Base-by-base conservation (phyloP, 805 yeast genomes). In the Isabelozyma heimii region DNA sequence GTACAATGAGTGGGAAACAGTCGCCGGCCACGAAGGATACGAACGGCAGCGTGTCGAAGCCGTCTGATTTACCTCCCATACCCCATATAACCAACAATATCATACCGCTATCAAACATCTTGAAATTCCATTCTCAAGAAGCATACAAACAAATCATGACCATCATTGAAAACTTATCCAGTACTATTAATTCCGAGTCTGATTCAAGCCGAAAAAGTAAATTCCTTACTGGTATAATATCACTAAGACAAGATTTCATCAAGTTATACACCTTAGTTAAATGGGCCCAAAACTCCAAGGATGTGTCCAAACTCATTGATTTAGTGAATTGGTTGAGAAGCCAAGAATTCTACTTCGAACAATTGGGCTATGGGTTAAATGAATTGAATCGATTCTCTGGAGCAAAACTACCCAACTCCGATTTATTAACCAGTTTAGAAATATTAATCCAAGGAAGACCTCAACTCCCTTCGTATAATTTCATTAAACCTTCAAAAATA, bases 351-450 rank as follows among this genome's bases (percentile, higher is more conserved):
- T 79, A 77, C 62, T 91, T 77, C 58, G 86, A 73, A 20, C 67
- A 69, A 50, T 56, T 84, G 69, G 80, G 86, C 15, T 79, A 84
- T 69, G 84, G 87, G 10, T 71, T 91, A 38, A 87, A 84, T 52
- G 75, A 76, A n/a, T 71, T 87, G 20, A 88, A 84, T 53, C 80
- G 83, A 45, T 81, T 85, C n/a, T 80, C 90, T 0, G 88, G 91
- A 27, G 98, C 99, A 0, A 91, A 95, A 60, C 70, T 92, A 46
- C 96, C 97, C 5, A 89, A 90, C 64, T 94, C 97, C 0, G 99
- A 94, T 66, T 65, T 94, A 16, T 78, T 84, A 20, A 91, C 98
- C 0, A 89, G 96, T 1, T 70, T 92, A 55, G 95, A 92, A 61
- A 97, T 94, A 0, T 73, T 91, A 47, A 80, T 83, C 39, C 75